Conservation (phyloP, 441 rosid species). For the Populus tomentosa region DNA sequence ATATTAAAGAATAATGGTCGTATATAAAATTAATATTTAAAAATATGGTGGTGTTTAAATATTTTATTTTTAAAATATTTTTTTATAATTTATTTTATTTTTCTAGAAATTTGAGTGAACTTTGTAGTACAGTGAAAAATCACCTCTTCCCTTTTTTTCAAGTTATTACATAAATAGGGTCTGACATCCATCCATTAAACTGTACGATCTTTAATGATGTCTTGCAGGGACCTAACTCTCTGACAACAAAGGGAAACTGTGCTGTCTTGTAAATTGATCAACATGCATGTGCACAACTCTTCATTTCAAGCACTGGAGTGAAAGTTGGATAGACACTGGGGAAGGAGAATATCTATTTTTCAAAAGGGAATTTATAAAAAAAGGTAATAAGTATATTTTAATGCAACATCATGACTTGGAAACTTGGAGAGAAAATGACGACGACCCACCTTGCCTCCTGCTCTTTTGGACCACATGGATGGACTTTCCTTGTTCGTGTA, state of each 20-base stretch:
- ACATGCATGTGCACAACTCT: neutral
- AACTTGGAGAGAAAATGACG: slow-evolving; percentile 1
- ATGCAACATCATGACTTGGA: slow-evolving; percentile 16
- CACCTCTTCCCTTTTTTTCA: too few species aligned
- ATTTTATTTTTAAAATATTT: too few species aligned
- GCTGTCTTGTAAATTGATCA: neutral
- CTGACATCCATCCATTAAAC: too few species aligned
- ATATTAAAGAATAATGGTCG: too few species aligned
- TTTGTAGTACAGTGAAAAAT: too few species aligned
- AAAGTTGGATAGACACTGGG: neutral
- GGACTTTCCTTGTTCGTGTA: neutral
- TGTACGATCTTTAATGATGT: too few species aligned
- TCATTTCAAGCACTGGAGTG: neutral
- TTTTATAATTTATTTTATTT: too few species aligned
- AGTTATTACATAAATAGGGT: too few species aligned
- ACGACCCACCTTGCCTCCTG: neutral
- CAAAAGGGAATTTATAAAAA: neutral
- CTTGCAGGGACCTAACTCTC: neutral
- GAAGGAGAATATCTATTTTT: neutral
- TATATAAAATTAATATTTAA: too few species aligned
- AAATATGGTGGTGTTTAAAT: too few species aligned
- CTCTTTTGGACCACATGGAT: slow-evolving; percentile 8
- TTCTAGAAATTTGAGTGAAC: too few species aligned
- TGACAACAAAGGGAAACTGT: neutral
- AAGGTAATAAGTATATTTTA: neutral